Percentiles rank a stretch among this genome's conserved stretches.
phyloP scores from a whole-genome alignment of 768 basidiomycete genomes.

The Tylopilus felleus region DNA sequence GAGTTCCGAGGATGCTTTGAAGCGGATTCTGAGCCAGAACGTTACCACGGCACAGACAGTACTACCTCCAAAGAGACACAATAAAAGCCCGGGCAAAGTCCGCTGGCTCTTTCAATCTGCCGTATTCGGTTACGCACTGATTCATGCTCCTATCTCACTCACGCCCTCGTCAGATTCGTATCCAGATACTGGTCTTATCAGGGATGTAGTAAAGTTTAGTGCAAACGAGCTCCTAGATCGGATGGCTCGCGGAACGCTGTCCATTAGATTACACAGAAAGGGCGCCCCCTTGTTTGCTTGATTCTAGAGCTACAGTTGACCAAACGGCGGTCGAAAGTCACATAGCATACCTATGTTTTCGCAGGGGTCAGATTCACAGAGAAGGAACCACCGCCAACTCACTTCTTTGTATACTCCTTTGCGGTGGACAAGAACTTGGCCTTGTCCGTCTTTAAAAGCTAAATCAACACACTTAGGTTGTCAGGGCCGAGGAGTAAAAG shows the following conservation, averaged over 20 bases:
- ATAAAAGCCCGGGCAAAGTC: background rate
- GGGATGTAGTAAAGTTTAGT: conserved; percentile 6
- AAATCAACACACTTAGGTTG: conserved; percentile 1
- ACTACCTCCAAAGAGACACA: conserved; percentile 4
- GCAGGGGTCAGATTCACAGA: conserved; percentile 2
- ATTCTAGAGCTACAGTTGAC: conserved; percentile 13
- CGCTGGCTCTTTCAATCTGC: conserved; percentile 19
- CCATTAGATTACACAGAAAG: conserved; percentile 3
- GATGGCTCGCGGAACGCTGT: conserved; percentile 2
- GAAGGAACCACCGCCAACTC: conserved; percentile 15
- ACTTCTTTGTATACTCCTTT: conserved; percentile 88
- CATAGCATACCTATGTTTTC: conserved; percentile 20
- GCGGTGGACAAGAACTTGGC: conserved; percentile 70
- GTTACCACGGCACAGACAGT: background rate
- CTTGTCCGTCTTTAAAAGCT: conserved; percentile 78
- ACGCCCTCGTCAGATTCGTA: background rate
- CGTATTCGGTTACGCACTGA: conserved; percentile 12
- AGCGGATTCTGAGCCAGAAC: background rate
- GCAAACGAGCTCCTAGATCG: conserved; percentile 8
- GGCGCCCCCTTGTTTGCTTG: background rate
- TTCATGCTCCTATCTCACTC: conserved; percentile 7
- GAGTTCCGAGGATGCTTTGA: background rate
- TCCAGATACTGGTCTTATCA: conserved; percentile 6
- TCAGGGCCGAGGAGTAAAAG: background rate
- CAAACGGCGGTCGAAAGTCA: conserved; percentile 5